Conservation (phyloP, 2,329 filamentous ascomycete species). For the Arthroderma sp. region DNA sequence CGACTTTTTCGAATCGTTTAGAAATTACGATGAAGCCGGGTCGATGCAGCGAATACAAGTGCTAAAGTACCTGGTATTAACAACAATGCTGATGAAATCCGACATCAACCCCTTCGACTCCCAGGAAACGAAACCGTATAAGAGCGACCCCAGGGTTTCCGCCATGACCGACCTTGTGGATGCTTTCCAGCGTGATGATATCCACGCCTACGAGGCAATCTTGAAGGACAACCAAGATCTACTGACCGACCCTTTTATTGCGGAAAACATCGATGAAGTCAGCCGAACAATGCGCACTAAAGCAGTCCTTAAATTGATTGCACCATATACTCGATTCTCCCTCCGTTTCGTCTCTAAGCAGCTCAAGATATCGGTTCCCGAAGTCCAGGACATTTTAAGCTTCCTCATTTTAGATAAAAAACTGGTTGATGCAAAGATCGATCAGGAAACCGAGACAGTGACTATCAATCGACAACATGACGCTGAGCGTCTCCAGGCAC, state of each 20-base stretch:
- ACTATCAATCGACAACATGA: constrained; percentile 65
- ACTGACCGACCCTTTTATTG: constrained; percentile 84
- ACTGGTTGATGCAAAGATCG: constrained; percentile 65
- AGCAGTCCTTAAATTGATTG: constrained; percentile 82
- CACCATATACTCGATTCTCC: constrained; percentile 87
- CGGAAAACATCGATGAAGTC: constrained; percentile 97
- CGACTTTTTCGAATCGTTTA: constrained; percentile 97
- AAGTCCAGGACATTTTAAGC: constrained; percentile 91
- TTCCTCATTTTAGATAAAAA: constrained; percentile 86
- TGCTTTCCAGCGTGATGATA: constrained; percentile 89
- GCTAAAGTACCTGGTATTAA: constrained; percentile 88
- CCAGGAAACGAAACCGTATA: constrained; percentile 97
- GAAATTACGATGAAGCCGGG: constrained; percentile 96
- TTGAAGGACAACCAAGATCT: constrained; percentile 80
- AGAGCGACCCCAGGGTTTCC: constrained; percentile 83
- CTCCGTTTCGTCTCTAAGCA: constrained; percentile 76
- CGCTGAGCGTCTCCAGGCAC: constrained; percentile 53
- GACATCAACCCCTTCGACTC: constrained; percentile 98
- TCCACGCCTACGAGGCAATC: constrained; percentile 79
- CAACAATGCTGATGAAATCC: constrained; percentile 97
- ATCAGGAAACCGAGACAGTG: constrained; percentile 74
- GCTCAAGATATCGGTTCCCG: constrained; percentile 68
- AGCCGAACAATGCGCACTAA: constrained; percentile 97
- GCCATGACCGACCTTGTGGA: constrained; percentile 97
- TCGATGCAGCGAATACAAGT: constrained; percentile 94